These are phyloP conservation scores for Hypoxylon sp. DNA, from an alignment of 2,329 filamentous ascomycete species.

Conservation along the genomic window DNA sequence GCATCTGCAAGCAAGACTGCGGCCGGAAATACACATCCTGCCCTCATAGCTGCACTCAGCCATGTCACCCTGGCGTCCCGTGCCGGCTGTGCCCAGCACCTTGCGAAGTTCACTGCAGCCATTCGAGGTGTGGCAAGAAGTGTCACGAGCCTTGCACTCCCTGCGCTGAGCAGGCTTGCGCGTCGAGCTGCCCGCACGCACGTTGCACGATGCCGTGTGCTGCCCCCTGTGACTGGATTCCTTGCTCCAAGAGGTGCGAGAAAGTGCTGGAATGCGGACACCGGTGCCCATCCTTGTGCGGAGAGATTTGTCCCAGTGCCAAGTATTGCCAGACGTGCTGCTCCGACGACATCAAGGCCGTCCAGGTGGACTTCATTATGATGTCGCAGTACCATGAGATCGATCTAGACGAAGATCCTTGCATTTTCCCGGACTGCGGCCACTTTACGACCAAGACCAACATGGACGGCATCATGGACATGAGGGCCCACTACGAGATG, in stretches of 20 bases:
- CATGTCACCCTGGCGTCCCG: slow-evolving; percentile 59
- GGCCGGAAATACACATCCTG: slow-evolving; percentile 61
- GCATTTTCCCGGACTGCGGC: slow-evolving; percentile 68
- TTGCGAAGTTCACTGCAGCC: slow-evolving; percentile 65
- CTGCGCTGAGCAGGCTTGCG: slow-evolving; percentile 63
- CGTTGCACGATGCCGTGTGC: slow-evolving; percentile 61
- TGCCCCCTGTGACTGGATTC: slow-evolving; percentile 71
- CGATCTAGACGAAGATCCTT: slow-evolving; percentile 66
- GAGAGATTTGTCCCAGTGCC: slow-evolving; percentile 64
- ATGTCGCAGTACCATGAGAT: slow-evolving; percentile 63
- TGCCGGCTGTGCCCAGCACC: slow-evolving; percentile 57
- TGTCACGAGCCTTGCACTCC: slow-evolving; percentile 69
- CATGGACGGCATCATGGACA: slow-evolving; percentile 67
- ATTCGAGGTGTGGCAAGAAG: slow-evolving; percentile 61
- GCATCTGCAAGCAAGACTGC: slow-evolving; percentile 57
- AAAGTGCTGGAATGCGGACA: slow-evolving; percentile 65
- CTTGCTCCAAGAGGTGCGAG: slow-evolving; percentile 68
- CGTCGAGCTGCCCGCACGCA: slow-evolving; percentile 63
- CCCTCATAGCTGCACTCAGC: slow-evolving; percentile 58
- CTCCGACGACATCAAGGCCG: slow-evolving; percentile 52
- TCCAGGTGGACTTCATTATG: slow-evolving; percentile 64
- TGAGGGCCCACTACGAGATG: slow-evolving; percentile 58
- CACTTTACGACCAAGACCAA: slow-evolving; percentile 68
- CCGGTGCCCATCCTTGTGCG: slow-evolving; percentile 67
- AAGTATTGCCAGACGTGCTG: slow-evolving; percentile 66